Conservation (phyloP, 2,329 filamentous ascomycete genomes). For the Pseudocercospora crystallina region DNA sequence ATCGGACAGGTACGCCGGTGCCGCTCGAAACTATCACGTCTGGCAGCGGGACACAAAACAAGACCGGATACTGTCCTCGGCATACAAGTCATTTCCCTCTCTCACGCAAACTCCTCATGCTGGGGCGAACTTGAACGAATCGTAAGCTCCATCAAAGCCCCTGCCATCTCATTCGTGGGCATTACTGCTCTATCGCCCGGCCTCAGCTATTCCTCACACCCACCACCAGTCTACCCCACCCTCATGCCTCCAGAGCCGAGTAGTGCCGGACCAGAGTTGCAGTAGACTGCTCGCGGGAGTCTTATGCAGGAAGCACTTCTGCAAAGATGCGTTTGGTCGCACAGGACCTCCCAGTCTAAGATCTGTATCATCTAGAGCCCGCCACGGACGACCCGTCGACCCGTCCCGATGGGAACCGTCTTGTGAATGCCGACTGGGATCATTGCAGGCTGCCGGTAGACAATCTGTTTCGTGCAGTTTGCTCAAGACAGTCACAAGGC, state of each 20-base stretch:
- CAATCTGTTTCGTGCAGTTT: slow-evolving; percentile 21
- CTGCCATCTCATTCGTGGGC: slow-evolving; percentile 22
- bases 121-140: slow-evolving; percentile 19
- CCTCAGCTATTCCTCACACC: slow-evolving; percentile 8
- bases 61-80: not conserved
- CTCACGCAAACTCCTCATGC: slow-evolving; percentile 7
- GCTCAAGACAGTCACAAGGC: not conserved
- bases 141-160: slow-evolving; percentile 13
- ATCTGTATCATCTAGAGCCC: slow-evolving; percentile 19
- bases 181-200: slow-evolving; percentile 11
- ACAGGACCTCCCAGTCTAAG: not conserved
- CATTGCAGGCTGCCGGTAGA: slow-evolving; percentile 15
- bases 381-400: slow-evolving; percentile 7
- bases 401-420: slow-evolving; percentile 10
- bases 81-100: slow-evolving; percentile 17
- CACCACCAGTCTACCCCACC: slow-evolving; percentile 9
- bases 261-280: slow-evolving; percentile 1
- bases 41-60: no score
- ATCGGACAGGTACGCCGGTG: not conserved
- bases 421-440: slow-evolving; percentile 19
- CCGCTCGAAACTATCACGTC: no score
- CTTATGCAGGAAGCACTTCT: no score
- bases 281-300: no score
- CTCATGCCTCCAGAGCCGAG: slow-evolving; percentile 12
- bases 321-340: no score